These are phyloP conservation scores for Phenoliferia sp. DNA, from an alignment of 1,284 basidiomycete genomes.

Conservation along the genomic window DNA sequence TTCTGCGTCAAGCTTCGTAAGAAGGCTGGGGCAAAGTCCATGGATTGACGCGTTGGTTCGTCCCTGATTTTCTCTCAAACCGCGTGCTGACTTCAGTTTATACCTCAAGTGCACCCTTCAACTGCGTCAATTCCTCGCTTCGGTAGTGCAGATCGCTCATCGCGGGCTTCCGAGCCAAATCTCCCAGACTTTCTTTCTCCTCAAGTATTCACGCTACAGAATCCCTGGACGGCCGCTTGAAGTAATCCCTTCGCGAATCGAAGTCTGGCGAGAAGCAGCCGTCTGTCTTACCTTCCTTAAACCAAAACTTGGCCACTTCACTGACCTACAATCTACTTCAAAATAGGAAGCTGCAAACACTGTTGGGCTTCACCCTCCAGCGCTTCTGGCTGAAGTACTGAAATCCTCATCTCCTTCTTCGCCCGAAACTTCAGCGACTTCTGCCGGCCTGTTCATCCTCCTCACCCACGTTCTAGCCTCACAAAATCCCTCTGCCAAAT, in stretches of 20 bases:
- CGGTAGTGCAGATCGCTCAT: neutral
- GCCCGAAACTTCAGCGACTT: neutral
- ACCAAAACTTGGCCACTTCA: neutral
- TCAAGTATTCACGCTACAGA: conserved; percentile 2
- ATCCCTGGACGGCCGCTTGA: neutral
- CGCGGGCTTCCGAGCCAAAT: neutral
- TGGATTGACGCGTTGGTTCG: neutral
- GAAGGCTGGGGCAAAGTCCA: too few relatives aligned
- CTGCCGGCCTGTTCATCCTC: conserved; percentile 12
- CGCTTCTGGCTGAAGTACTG: neutral
- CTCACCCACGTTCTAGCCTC: conserved; percentile 11
- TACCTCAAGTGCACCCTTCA: neutral
- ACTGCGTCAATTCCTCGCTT: neutral
- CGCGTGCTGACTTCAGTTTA: neutral
- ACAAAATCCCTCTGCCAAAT: neutral
- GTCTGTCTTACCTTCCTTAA: neutral
- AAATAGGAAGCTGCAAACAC: neutral
- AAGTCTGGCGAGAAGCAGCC: neutral
- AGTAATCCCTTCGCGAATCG: neutral
- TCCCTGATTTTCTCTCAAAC: neutral
- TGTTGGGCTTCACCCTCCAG: neutral
- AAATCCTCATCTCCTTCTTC: neutral
- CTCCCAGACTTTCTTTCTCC: neutral
- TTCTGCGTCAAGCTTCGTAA: neutral
- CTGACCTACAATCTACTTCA: neutral